These are phyloP conservation scores for Myriosclerotinia curreyana DNA, from an alignment of 2,329 filamentous ascomycete genomes.

Conservation along the genomic window DNA sequence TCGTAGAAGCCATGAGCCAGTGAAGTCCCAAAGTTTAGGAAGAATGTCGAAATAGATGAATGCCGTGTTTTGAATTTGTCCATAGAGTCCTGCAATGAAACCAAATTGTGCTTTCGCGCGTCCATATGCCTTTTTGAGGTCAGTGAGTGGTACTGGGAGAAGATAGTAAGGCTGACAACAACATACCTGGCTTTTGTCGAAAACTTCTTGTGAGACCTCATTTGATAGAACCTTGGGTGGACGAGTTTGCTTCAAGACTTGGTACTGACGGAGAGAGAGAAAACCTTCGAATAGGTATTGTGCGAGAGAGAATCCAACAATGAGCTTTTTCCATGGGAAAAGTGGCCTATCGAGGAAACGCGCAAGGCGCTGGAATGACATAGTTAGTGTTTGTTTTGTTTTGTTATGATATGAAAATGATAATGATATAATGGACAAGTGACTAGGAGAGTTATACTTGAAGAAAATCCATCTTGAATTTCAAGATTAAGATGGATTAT, in stretches of 20 bases:
- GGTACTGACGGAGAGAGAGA: slow-evolving; percentile 86
- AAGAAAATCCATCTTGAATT: slow-evolving; percentile 40
- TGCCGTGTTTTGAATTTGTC: slow-evolving; percentile 81
- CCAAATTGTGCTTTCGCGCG: slow-evolving; percentile 91
- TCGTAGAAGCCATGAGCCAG: slow-evolving; percentile 68
- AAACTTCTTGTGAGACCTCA: slow-evolving; percentile 85
- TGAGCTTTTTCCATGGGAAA: slow-evolving; percentile 97
- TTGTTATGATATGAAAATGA: too few relatives aligned
- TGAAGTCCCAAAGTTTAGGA: slow-evolving; percentile 83
- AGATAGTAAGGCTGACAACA: slow-evolving; percentile 16
- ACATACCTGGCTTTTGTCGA: slow-evolving; percentile 81
- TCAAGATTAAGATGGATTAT: slow-evolving; percentile 6
- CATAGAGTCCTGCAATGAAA: slow-evolving; percentile 76
- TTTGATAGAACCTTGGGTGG: slow-evolving; percentile 83
- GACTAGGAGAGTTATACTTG: slow-evolving; percentile 33
- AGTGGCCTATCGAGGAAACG: slow-evolving; percentile 83
- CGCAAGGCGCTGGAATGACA: slow-evolving; percentile 62
- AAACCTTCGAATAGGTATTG: slow-evolving; percentile 90
- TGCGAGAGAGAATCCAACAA: slow-evolving; percentile 88
- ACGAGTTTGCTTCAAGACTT: slow-evolving; percentile 73
- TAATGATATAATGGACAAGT: background rate
- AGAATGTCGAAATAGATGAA: slow-evolving; percentile 90
- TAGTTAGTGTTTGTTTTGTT: slow-evolving; percentile 30
- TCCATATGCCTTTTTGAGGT: slow-evolving; percentile 67
- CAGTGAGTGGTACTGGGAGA: slow-evolving; percentile 23